Conservation (phyloP, 2,329 filamentous ascomycete species). For the Curvularia lunata region DNA sequence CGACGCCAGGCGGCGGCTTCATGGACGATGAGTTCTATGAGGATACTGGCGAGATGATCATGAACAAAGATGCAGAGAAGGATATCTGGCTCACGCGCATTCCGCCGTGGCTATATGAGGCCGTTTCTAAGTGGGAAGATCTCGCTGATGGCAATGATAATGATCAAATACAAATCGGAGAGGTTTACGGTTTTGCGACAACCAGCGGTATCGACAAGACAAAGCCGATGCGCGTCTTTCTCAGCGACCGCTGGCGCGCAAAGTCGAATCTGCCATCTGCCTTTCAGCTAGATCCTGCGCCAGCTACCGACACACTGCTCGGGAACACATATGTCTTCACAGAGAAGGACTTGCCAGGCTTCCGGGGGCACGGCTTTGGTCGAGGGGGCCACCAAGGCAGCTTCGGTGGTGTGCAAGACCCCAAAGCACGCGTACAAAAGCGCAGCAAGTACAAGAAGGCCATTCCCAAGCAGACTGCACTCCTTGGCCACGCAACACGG, state of each 20-base stretch:
- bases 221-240: slow-evolving; percentile 68
- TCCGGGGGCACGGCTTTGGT: slow-evolving; percentile 52
- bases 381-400: slow-evolving; percentile 28
- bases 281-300: slow-evolving; percentile 74
- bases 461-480: slow-evolving; percentile 56
- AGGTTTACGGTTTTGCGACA: slow-evolving; percentile 39
- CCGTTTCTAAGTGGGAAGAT: slow-evolving; percentile 46
- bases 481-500: slow-evolving; percentile 66
- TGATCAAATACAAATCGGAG: slow-evolving; percentile 49
- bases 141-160: slow-evolving; percentile 46
- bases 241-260: slow-evolving; percentile 67
- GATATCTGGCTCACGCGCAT: slow-evolving; percentile 50
- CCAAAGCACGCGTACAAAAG: slow-evolving; percentile 44
- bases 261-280: slow-evolving; percentile 84
- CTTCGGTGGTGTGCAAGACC: slow-evolving; percentile 38
- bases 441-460: slow-evolving; percentile 46
- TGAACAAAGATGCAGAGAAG: slow-evolving; percentile 38
- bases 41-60: slow-evolving; percentile 52
- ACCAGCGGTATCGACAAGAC: slow-evolving; percentile 37
- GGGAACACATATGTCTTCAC: slow-evolving; percentile 91
- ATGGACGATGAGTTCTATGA: slow-evolving; percentile 54
- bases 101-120: slow-evolving; percentile 49
- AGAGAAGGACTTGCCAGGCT: slow-evolving; percentile 88
- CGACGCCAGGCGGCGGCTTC: slow-evolving; percentile 43
- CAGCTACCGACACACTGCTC: slow-evolving; percentile 62